A percentile compares a stretch with the other conserved stretches of the same genome.
These are phyloP conservation scores for Globisporangium carolinianum DNA, from an alignment of 352 stramenopile species.

Conservation along the genomic window DNA sequence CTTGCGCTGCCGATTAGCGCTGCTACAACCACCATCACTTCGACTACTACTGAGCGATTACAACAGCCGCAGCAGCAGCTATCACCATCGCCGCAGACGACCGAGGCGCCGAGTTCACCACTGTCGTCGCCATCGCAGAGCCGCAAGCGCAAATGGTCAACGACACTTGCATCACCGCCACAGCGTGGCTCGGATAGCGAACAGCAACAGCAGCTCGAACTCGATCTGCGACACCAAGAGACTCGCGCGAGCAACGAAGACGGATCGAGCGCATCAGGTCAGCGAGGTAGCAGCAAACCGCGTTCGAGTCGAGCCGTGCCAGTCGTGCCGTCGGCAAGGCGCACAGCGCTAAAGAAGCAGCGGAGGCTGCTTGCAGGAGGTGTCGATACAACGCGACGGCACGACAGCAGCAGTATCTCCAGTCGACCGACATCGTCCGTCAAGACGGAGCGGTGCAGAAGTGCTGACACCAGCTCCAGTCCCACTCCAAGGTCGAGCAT, in stretches of 20 bases:
- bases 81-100: background rate
- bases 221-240: background rate
- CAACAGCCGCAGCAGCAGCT: background rate
- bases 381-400: slow-evolving; percentile 9
- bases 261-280: slow-evolving; percentile 16
- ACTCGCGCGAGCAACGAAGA: background rate
- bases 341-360: slow-evolving; percentile 41
- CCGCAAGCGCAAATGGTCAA: slow-evolving; percentile 73
- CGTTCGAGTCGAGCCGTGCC: slow-evolving; percentile 11
- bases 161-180: slow-evolving; percentile 32
- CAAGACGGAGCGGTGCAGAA: background rate
- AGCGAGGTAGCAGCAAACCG: slow-evolving; percentile 11
- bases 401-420: background rate
- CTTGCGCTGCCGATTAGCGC: no score
- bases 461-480: background rate
- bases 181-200: slow-evolving; percentile 5
- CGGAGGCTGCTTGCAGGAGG: slow-evolving; percentile 7
- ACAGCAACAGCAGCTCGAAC: background rate
- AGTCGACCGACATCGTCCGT: background rate
- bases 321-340: slow-evolving; percentile 40
- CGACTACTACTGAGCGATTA: background rate
- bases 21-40: no score
- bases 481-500: no score
- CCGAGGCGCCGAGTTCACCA: slow-evolving; percentile 1
- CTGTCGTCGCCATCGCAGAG: slow-evolving; percentile 9